These are phyloP conservation scores for Pythium grandisporangium DNA, from an alignment of 352 stramenopile species.

Conservation along the genomic window DNA sequence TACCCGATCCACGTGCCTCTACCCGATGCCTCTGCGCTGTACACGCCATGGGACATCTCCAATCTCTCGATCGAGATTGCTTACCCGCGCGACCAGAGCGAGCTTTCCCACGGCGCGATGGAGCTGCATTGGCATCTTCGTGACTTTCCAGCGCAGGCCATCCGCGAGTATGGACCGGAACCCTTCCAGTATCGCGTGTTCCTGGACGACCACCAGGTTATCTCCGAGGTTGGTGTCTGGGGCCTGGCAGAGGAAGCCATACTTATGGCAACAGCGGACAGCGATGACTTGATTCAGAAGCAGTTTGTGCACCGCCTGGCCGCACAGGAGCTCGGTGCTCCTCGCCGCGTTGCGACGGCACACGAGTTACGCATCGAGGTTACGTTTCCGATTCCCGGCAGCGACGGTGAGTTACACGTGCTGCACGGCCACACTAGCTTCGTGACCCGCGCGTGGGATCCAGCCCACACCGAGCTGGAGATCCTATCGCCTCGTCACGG, in stretches of 20 bases:
- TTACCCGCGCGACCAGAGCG: conserved; percentile 11
- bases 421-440: too few relatives aligned
- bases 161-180: conserved; percentile 28
- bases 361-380: conserved; percentile 28
- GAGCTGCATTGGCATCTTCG: conserved; percentile 30
- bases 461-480: too few relatives aligned
- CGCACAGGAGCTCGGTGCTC: neutral
- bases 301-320: conserved; percentile 10
- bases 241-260: neutral
- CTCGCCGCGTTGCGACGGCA: too few relatives aligned
- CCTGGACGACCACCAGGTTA: conserved; percentile 21
- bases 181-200: conserved; percentile 31
- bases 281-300: conserved; percentile 6
- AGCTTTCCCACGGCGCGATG: conserved; percentile 13
- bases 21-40: conserved; percentile 20
- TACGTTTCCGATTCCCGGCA: conserved; percentile 22
- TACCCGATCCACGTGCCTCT: conserved; percentile 25
- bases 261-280: too few relatives aligned
- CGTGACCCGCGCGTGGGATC: too few relatives aligned
- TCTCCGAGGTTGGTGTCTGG: conserved; percentile 27
- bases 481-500: conserved; percentile 12
- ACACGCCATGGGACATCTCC: conserved; percentile 30
- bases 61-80: conserved; percentile 29
- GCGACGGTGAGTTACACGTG: conserved; percentile 18
- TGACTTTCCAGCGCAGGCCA: conserved; percentile 23